A percentile compares a stretch with the other conserved stretches of the same genome.
These are phyloP conservation scores for Rhizopogon vesiculosus DNA, from an alignment of 768 basidiomycete species.

Conservation along the genomic window DNA sequence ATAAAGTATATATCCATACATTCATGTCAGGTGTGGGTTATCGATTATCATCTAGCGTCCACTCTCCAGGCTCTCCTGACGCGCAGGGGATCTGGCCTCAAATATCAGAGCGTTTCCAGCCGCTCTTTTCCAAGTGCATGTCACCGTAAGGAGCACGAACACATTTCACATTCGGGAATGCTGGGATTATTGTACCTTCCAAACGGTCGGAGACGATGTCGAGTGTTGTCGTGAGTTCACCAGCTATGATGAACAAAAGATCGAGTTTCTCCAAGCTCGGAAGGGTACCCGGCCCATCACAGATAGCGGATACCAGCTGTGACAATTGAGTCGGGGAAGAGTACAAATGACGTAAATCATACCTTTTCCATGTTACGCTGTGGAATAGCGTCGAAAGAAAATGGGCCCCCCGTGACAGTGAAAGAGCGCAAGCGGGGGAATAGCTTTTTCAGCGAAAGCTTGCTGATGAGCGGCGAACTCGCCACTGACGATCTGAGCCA, in stretches of 20 bases:
- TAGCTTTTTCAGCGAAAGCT: background rate
- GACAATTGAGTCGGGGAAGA: background rate
- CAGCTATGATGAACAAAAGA: background rate
- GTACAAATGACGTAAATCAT: background rate
- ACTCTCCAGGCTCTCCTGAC: no score
- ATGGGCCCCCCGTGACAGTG: background rate
- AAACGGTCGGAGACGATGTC: background rate
- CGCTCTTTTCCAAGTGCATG: background rate
- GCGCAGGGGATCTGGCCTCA: no score
- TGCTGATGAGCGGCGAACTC: background rate
- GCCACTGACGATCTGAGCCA: fast-evolving
- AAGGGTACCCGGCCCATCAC: background rate
- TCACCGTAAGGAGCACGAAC: background rate
- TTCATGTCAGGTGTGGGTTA: no score
- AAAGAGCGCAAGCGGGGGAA: background rate
- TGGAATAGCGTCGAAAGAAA: no score
- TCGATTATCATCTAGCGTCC: no score
- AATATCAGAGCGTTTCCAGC: background rate
- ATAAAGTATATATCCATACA: no score
- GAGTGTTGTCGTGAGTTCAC: background rate
- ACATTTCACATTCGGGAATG: background rate
- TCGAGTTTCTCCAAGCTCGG: background rate
- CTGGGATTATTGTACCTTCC: background rate
- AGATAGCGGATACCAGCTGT: background rate
- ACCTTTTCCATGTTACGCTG: background rate